phyloP scores from a whole-genome alignment of 2,329 filamentous ascomycete species.

The Curvularia eragrostidis region DNA sequence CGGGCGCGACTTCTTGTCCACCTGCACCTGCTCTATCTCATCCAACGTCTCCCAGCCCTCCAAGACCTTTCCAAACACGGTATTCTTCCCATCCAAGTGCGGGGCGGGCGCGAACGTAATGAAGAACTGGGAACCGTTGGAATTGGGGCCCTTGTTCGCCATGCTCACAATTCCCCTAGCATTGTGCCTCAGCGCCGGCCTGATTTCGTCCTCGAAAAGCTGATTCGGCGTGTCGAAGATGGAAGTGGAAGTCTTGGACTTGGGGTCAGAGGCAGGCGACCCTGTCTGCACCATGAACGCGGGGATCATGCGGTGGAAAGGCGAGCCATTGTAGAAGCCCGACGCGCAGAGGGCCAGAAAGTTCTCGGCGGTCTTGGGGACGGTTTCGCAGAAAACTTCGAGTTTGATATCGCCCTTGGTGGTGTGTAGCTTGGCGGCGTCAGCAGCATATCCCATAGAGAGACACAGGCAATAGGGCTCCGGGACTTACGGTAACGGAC shows the following conservation, averaged over 20 bases:
- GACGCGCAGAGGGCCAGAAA: constrained; percentile 87
- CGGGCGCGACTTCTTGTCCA: constrained; percentile 80
- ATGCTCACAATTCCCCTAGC: constrained; percentile 75
- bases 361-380: constrained; percentile 92
- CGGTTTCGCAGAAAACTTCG: constrained; percentile 93
- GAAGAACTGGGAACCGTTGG: constrained; percentile 84
- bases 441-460: not conserved
- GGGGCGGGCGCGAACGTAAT: constrained; percentile 77
- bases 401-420: constrained; percentile 90
- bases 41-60: constrained; percentile 68
- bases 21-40: constrained; percentile 72
- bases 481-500: constrained; percentile 55
- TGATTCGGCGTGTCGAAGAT: constrained; percentile 64
- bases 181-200: constrained; percentile 71
- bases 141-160: constrained; percentile 77
- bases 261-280: constrained; percentile 57
- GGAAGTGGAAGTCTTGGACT: constrained; percentile 70
- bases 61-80: constrained; percentile 78
- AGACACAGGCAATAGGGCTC: not conserved
- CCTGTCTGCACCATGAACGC: constrained; percentile 83
- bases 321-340: constrained; percentile 74
- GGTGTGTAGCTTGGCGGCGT: constrained; percentile 70
- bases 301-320: constrained; percentile 81
- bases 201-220: constrained; percentile 81
- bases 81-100: constrained; percentile 84